Conservation (phyloP, 768 basidiomycete genomes). For the Boletus coccyginus region DNA sequence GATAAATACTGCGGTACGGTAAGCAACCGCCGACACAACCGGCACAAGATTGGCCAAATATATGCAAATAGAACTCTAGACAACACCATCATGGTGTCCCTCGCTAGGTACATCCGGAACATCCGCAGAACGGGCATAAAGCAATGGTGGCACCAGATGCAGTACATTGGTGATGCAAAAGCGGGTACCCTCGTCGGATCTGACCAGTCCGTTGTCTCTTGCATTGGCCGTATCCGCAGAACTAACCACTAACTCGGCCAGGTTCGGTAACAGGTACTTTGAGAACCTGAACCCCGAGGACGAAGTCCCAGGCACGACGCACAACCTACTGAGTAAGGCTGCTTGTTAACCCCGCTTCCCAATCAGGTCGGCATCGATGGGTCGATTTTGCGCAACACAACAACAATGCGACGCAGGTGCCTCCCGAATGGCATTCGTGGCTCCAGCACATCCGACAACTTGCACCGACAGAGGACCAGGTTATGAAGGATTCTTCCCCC, state of each 20-base stretch:
- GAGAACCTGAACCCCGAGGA: constrained; percentile 88
- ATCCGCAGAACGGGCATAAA: constrained; percentile 71
- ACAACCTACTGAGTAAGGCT: too few species aligned
- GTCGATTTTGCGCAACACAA: constrained; percentile 92
- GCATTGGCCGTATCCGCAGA: background rate
- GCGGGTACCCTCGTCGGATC: constrained; percentile 70
- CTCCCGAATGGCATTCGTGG: constrained; percentile 98
- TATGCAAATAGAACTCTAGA: constrained; percentile 15
- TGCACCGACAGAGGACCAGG: constrained; percentile 70
- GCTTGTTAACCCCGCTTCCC: background rate
- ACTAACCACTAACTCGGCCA: constrained; percentile 29
- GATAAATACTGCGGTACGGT: too few species aligned
- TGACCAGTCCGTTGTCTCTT: constrained; percentile 67
- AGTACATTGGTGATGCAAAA: constrained; percentile 95
- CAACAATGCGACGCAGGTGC: constrained; percentile 89
- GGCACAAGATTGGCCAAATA: constrained; percentile 18
- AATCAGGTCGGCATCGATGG: constrained; percentile 90
- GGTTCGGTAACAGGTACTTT: constrained; percentile 92
- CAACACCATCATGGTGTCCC: constrained; percentile 55
- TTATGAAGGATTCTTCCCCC: constrained; percentile 67
- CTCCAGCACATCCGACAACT: constrained; percentile 83
- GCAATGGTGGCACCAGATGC: constrained; percentile 90
- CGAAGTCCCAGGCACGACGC: constrained; percentile 75
- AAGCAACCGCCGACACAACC: too few species aligned
- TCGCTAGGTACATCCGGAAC: constrained; percentile 73